Evolutionary conservation across 1,284 basidiomycete species (phyloP).

Genomic region (Naganishia cerealis): DNA sequence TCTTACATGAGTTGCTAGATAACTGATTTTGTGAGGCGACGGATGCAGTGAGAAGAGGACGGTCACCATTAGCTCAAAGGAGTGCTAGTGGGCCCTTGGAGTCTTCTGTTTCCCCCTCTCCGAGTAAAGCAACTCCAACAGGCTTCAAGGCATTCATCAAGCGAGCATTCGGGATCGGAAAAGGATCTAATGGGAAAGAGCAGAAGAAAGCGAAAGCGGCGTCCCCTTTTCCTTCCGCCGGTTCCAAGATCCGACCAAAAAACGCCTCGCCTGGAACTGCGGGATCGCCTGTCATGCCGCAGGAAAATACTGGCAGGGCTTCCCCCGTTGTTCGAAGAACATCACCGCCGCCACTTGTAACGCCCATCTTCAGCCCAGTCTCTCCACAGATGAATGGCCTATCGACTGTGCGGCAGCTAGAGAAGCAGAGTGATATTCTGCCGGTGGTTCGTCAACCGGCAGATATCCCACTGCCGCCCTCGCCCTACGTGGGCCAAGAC

Average conservation of each 20-base stretch:
- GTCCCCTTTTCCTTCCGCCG: slow-evolving; percentile 2
- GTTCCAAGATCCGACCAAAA: background rate
- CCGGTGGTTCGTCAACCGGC: background rate
- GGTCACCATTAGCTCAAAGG: slow-evolving; percentile 14
- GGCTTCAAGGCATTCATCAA: slow-evolving; percentile 23
- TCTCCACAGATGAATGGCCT: background rate
- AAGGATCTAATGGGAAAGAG: slow-evolving; percentile 6
- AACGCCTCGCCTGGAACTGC: background rate
- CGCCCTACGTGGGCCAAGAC: slow-evolving; percentile 10
- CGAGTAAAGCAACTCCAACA: background rate
- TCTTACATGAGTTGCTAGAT: background rate
- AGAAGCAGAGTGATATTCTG: background rate
- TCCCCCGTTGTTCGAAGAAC: background rate
- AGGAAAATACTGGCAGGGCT: background rate
- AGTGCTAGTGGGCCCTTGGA: slow-evolving; percentile 2
- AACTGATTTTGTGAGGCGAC: background rate
- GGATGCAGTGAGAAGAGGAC: slow-evolving; percentile 2
- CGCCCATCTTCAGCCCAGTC: slow-evolving; percentile 1
- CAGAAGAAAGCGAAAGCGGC: slow-evolving; percentile 14
- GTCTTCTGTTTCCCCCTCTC: background rate
- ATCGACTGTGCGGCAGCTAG: background rate
- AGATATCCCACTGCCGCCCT: slow-evolving; percentile 23
- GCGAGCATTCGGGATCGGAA: slow-evolving; percentile 13
- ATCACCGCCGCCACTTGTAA: slow-evolving; percentile 6
- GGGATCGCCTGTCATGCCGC: background rate